Evolutionary conservation across 441 rosid species (phyloP).

Genomic region (Melastoma candidum): DNA sequence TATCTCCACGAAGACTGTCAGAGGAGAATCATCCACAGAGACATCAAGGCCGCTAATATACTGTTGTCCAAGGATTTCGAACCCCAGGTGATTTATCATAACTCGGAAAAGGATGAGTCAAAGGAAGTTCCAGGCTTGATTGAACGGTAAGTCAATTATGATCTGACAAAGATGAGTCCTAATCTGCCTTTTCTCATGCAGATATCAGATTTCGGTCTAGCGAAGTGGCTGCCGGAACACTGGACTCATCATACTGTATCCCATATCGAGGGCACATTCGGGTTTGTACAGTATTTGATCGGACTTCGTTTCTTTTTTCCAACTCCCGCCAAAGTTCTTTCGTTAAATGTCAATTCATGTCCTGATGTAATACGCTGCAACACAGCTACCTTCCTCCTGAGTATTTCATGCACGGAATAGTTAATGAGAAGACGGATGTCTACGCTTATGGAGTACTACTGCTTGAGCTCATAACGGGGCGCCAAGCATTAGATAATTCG

Average conservation of each 20-base stretch:
- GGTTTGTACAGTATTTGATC: conserved; percentile 31
- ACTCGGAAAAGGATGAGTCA: conserved; percentile 6
- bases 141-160: neutral
- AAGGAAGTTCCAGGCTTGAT: neutral
- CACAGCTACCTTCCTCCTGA: conserved; percentile 84
- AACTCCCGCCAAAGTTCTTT: neutral
- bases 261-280: conserved; percentile 88
- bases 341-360: conserved; percentile 1
- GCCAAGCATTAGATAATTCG: conserved; percentile 65
- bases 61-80: conserved; percentile 78
- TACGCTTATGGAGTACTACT: conserved; percentile 80
- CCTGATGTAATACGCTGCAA: neutral
- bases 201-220: conserved; percentile 93
- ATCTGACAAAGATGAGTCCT: too few species aligned
- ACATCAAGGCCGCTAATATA: conserved; percentile 84
- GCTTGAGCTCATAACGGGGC: conserved; percentile 76
- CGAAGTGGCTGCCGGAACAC: conserved; percentile 89
- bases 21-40: conserved; percentile 90
- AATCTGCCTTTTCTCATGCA: conserved; percentile 6
- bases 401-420: conserved; percentile 89
- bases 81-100: conserved; percentile 42
- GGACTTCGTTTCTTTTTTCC: neutral
- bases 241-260: conserved; percentile 86
- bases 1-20: conserved; percentile 92
- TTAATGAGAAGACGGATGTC: conserved; percentile 86